Base-by-base conservation (phyloP, 2,329 filamentous ascomycete species). In the Pseudopyricularia cyperi region DNA sequence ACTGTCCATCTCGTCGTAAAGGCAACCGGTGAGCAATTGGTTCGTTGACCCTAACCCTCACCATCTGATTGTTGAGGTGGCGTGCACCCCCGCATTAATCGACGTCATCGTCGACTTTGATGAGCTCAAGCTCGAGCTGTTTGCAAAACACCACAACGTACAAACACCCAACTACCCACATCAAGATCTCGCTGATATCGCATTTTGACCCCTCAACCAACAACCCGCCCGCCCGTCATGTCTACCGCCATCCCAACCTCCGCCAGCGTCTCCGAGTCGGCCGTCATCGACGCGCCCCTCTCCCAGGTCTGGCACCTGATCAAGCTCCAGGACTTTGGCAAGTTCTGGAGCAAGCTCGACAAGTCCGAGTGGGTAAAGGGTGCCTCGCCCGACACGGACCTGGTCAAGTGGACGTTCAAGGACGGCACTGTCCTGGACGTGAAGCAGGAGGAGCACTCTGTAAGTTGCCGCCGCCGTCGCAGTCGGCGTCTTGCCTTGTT, bases 371-470 rank as follows among this genome's bases (percentile, higher is more conserved):
- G 71, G 59, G 79, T 82, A 66, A 82, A 83, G 71, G 80, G 78
- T 50, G 66, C 73, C 14, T 77, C 71, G 48, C 66, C 72, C n/a
- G 82, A 86, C 66, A 79, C 82, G 46, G 82, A 86, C 59, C 68
- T 86, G 53, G 76, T 85, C 61, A 76, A 76, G 65, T 87, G 83
- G 83, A 77, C 74, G 19, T 87, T 87, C 72, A 80, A 81, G 65
- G 83, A 87, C 60, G 82, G 81, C 49, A 80, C 76, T 28, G 74
- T 78, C 52, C 68, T 85, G 19, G 82, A 87, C 65, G 79, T 87
- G 58, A 87, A 87, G 78, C 81, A 84, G 70, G 83, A 87, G 68
- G 83, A 85, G 71, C 82, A 87, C 69, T 83, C 79, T 57, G 80
- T 84, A 67, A 55, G 76, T 65, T 35, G 2, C 12, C 5, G 6